Evolutionary conservation across 1,284 basidiomycete species (phyloP).

Genomic region (Takashimella koratensis): DNA sequence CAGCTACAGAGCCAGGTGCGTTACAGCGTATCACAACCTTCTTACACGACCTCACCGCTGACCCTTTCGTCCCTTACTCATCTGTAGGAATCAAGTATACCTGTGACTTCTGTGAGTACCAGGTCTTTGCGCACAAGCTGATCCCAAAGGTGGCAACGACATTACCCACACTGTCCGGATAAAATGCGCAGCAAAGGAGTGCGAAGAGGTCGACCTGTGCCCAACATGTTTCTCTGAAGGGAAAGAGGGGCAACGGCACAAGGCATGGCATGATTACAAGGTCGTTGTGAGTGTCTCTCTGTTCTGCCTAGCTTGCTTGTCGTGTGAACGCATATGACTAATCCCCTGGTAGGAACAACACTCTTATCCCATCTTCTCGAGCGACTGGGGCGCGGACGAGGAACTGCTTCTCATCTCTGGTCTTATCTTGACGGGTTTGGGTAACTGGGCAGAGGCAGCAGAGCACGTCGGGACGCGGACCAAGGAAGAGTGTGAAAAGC

Average conservation of each 20-base stretch:
- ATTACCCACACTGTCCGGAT: conserved; percentile 83
- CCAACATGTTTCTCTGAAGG: conserved; percentile 88
- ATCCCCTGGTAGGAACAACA: conserved; percentile 69
- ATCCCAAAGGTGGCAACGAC: conserved; percentile 35
- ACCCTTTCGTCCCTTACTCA: conserved; percentile 1
- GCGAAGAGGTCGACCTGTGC: conserved; percentile 82
- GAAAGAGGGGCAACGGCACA: conserved; percentile 82
- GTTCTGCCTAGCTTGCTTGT: neutral
- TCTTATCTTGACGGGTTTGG: conserved; percentile 81
- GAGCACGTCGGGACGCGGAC: conserved; percentile 93
- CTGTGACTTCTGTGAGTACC: conserved; percentile 47
- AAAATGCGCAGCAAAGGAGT: conserved; percentile 79
- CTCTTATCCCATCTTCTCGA: conserved; percentile 90
- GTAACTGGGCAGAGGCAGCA: conserved; percentile 96
- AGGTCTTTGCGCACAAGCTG: neutral
- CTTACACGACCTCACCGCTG: no score
- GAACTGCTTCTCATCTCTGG: conserved; percentile 90
- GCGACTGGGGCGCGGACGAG: conserved; percentile 99
- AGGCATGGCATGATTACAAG: conserved; percentile 84
- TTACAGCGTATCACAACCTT: neutral
- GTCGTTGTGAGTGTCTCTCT: conserved; percentile 65
- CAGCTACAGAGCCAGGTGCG: conserved; percentile 40
- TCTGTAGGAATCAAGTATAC: conserved; percentile 46
- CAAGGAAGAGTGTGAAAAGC: conserved; percentile 88
- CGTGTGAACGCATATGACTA: neutral